Base-by-base conservation (phyloP, 106 monocot species). In the Allium fistulosum region DNA sequence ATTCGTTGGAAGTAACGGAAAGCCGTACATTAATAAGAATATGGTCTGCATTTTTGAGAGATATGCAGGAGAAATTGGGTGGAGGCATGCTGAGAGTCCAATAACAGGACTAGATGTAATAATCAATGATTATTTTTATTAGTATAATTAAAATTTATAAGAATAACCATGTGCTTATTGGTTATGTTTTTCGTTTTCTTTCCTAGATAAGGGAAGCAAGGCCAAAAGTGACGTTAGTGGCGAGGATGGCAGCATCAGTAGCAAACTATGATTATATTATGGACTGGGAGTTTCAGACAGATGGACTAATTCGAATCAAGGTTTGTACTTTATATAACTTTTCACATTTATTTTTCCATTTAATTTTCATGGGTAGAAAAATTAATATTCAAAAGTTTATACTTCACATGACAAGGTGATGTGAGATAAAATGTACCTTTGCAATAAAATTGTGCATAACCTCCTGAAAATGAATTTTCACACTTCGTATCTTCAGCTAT, bases 201-300 rank as follows among this genome's bases (percentile, higher is more conserved):
- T 17, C 2, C 49, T 45, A 94, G 94, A 95, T 95, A 72, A 62
- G 79, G 64, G 95, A 95, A 78, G 82, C 53, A 22, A 79, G 95
- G 79, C 95, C 95, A 57, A 95, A 95, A 75, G 91, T 95, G 81
- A 95, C 95, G 46, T 74, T 95, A 64, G 88, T 95, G 82, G 95
- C 75, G 57, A 78, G 95, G 80, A 95, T 95, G 95, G 80, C 83
- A 8, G 91, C 95, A 9, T 95, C 95, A 2, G 95, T 95, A 53
- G 95, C 85, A 0, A 95, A 95, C 82, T 95, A 95, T 58, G 95
- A 95, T 58, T 95, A 95, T 65, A 95, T 95, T 8, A 77, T 95
- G 13, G 95, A 95, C 56, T 95, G 95, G 95, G 95, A 95, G 76
- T 95, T 95, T 78, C 95, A 95, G 67, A 95, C 83, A 0, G 95